Base-by-base conservation (phyloP, 2,329 filamentous ascomycete species). In the Aspergillus neotritici region DNA sequence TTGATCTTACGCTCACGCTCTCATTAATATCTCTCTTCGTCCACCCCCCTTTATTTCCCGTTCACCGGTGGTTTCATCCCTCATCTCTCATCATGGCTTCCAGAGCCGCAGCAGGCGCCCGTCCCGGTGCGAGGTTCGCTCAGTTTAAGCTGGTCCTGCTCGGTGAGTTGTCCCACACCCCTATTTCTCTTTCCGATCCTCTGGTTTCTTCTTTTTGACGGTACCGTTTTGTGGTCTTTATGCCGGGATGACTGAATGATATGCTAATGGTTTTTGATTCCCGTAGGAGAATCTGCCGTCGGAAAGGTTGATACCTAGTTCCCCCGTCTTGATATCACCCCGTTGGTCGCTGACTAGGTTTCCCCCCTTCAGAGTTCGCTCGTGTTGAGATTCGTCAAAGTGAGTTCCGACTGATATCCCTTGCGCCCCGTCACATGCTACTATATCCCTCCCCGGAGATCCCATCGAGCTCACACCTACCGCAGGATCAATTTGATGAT, bases 121-220 rank as follows among this genome's bases (percentile, higher is more conserved):
- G 80, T 54, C 77, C 79, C 48, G 78, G 78, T 61, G 79, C 86
- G 71, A 84, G 91, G 63, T 97, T 98, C 71, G 91, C 93, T 61
- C 93, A 98, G 78, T 98, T 98, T 76, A 98, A 98, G 79, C 80
- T 98, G 60, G 93, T 98, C 55, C 77, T 98, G 64, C 79, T 98
- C 54, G 93, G 93, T 97, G 80, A 57, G 84, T 25, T 25, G 21
- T 25, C 21, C 21, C 21, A 6, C 21, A 25, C 21, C 2, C 4
- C 5, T 9, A 2, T 5, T 25, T 25, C 21, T n/a, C n/a, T n/a
- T n/a, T n/a, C n/a, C n/a, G n/a, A n/a, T n/a, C n/a, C n/a, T n/a
- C n/a, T n/a, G 21, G 21, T 64, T 45, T 34, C 11, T 35, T 41
- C 14, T 43, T 28, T 32, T n/a, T 45, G 12, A 31, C 35, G 10